phyloP scores from a whole-genome alignment of 2,329 filamentous ascomycete species.

The Botrytis fabae region DNA sequence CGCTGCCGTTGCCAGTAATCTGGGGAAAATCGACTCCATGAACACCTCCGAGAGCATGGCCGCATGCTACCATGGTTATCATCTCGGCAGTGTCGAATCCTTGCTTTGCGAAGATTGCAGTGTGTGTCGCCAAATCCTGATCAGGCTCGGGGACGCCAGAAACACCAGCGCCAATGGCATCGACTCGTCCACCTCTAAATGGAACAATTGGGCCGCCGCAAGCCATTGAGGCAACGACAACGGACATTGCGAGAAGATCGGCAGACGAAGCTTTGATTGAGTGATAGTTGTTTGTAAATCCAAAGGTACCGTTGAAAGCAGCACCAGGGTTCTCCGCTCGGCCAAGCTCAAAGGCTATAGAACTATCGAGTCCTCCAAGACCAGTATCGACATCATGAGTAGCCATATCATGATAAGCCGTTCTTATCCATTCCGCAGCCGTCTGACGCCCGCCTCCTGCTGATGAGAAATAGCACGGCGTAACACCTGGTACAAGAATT shows the following conservation, averaged over 20 bases:
- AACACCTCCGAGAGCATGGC: conserved; percentile 30
- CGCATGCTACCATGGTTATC: conserved; percentile 30
- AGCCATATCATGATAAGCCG: conserved; percentile 62
- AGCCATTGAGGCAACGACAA: neutral
- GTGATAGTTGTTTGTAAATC: neutral
- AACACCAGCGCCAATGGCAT: conserved; percentile 30
- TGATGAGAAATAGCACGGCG: neutral
- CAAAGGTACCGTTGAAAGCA: conserved; percentile 32
- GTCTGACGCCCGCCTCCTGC: conserved; percentile 1
- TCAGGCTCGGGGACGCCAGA: conserved; percentile 30
- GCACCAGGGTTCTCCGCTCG: conserved; percentile 50
- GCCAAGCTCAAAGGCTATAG: conserved; percentile 27
- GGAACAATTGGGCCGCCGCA: conserved; percentile 20
- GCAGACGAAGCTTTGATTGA: conserved; percentile 21
- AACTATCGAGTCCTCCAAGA: conserved; percentile 55
- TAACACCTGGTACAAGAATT: neutral
- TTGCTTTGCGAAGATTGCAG: conserved; percentile 29
- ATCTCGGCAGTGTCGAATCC: conserved; percentile 33
- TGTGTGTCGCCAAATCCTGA: conserved; percentile 24
- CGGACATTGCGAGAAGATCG: conserved; percentile 28
- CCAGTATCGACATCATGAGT: conserved; percentile 47
- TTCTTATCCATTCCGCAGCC: conserved; percentile 58
- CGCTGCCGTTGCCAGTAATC: neutral
- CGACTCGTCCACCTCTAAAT: conserved; percentile 31
- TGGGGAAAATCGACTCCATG: conserved; percentile 24